A percentile compares a stretch with the other conserved stretches of the same genome.
These are phyloP conservation scores for Lactifluus piperatus DNA, from an alignment of 768 basidiomycete species.

Conservation along the genomic window DNA sequence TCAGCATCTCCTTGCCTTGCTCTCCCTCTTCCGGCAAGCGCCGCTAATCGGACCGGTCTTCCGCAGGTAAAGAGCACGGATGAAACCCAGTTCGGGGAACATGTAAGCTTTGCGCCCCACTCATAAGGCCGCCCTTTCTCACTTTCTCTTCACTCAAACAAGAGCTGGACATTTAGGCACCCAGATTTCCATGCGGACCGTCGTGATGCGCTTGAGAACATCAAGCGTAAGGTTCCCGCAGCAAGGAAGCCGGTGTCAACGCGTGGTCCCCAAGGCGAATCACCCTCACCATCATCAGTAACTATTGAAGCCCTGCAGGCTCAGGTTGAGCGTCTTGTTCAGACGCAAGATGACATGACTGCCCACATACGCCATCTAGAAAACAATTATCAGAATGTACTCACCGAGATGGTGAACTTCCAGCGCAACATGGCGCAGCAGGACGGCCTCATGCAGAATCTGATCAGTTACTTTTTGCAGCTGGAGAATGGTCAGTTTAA, in stretches of 20 bases:
- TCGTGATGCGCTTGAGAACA: conserved; percentile 51
- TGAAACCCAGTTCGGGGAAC: conserved; percentile 61
- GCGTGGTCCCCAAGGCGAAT: conserved; percentile 21
- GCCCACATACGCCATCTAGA: conserved; percentile 50
- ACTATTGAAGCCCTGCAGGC: conserved; percentile 35
- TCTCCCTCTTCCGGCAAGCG: conserved; percentile 8
- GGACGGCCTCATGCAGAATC: conserved; percentile 72
- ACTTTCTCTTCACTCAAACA: neutral
- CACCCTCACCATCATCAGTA: conserved; percentile 24
- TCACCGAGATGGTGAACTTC: conserved; percentile 64
- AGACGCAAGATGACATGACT: conserved; percentile 43
- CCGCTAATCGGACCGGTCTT: conserved; percentile 14
- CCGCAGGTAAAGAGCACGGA: conserved; percentile 73
- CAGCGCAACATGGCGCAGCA: conserved; percentile 74
- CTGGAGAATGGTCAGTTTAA: conserved; percentile 47
- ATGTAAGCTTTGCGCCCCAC: conserved; percentile 31
- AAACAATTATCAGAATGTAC: conserved; percentile 56
- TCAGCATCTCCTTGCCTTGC: conserved; percentile 3
- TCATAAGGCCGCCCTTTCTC: conserved; percentile 21
- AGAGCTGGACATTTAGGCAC: conserved; percentile 46
- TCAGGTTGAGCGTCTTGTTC: conserved; percentile 40
- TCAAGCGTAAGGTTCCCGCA: conserved; percentile 50
- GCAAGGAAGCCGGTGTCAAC: conserved; percentile 26
- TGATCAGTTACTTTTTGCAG: conserved; percentile 76
- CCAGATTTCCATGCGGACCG: conserved; percentile 45